A percentile compares a stretch with the other conserved stretches of the same genome.
These are phyloP conservation scores for Starmerella bacillaris DNA, from an alignment of 805 yeast species.

Conservation along the genomic window DNA sequence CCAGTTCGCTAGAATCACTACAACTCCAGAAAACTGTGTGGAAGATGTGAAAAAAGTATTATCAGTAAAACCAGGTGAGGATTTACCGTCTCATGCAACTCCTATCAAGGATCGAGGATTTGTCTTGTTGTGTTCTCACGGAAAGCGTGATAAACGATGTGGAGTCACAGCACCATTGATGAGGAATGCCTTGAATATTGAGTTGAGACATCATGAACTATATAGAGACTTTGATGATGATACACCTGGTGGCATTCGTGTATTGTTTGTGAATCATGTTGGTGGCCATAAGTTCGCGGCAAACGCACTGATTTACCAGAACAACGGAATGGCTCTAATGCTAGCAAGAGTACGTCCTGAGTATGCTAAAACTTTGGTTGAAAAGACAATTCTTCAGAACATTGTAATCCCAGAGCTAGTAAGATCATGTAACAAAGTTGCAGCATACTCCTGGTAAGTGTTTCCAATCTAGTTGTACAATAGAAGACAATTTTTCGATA, in stretches of 20 bases:
- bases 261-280: conserved; percentile 62
- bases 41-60: conserved; percentile 12
- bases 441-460: conserved; percentile 19
- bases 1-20: conserved; percentile 22
- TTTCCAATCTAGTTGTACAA: too few species aligned
- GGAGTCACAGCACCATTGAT: conserved; percentile 86
- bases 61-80: conserved; percentile 8
- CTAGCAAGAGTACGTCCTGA: conserved; percentile 68
- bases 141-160: conserved; percentile 80
- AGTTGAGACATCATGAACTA: conserved; percentile 51
- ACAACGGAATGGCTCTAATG: conserved; percentile 68
- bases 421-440: conserved; percentile 29
- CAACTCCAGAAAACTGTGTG: conserved; percentile 17
- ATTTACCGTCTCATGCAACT: conserved; percentile 12
- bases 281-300: conserved; percentile 96
- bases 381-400: conserved; percentile 52
- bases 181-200: conserved; percentile 57
- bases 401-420: conserved; percentile 55
- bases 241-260: conserved; percentile 56
- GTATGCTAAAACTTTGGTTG: conserved; percentile 54
- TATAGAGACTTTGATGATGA: conserved; percentile 62
- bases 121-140: conserved; percentile 72
- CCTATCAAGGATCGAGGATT: conserved; percentile 15
- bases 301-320: conserved; percentile 60
- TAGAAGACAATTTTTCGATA: too few species aligned